Conservation (phyloP, 352 stramenopile genomes). For the Phytophthora rubi region DNA sequence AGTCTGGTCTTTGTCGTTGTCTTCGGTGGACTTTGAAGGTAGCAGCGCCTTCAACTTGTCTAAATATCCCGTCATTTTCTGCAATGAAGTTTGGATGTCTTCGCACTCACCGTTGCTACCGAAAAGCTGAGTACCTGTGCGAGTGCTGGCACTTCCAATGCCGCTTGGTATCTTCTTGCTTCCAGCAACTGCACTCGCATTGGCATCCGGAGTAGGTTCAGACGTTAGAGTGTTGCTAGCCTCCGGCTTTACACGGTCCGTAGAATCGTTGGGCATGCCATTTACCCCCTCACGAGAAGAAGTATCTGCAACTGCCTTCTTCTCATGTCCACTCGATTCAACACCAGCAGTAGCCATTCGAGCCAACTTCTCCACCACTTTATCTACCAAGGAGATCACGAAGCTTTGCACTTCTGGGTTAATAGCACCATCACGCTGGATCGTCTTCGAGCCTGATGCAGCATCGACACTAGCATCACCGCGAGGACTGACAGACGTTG, state of each 20-base stretch:
- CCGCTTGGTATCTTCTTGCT: background rate
- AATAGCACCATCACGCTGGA: constrained; percentile 10
- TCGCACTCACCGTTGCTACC: constrained; percentile 47
- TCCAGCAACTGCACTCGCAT: background rate
- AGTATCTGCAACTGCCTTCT: background rate
- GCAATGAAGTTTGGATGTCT: constrained; percentile 61
- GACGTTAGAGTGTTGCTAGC: background rate
- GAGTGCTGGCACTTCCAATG: background rate
- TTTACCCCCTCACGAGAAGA: background rate
- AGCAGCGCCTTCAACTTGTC: constrained; percentile 20
- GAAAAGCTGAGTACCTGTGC: constrained; percentile 34
- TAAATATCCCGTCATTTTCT: constrained; percentile 39
- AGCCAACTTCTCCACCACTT: constrained; percentile 25
- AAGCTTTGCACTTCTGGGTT: constrained; percentile 19
- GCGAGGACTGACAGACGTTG: background rate
- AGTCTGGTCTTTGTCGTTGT: background rate
- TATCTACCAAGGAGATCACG: constrained; percentile 30
- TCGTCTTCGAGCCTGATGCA: background rate
- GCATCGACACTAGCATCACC: constrained; percentile 1
- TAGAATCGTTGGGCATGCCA: background rate
- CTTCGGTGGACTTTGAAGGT: constrained; percentile 4
- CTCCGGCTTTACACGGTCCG: constrained; percentile 1
- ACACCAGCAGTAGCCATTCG: background rate
- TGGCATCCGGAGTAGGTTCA: background rate
- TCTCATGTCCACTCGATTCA: constrained; percentile 7